Evolutionary conservation across 2,329 filamentous ascomycete genomes (phyloP), one percentile per base, ranked within the genome.

Genomic region (Cladophialophora chaetospira): DNA sequence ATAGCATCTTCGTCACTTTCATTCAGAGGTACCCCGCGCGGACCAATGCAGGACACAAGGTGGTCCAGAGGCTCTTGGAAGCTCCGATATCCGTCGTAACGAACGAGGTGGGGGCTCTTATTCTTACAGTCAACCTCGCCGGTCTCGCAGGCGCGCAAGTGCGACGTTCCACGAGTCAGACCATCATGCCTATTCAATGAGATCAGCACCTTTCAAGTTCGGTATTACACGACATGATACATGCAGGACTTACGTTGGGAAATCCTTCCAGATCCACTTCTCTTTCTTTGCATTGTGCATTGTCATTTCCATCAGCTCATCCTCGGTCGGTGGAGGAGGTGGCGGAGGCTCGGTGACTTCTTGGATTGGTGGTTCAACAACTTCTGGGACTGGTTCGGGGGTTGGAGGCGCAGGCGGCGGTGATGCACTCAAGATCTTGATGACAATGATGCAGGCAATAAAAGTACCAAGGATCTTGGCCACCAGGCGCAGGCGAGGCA

Each of bases 41-140:
- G 84, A 1, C 88, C 88, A 48, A 82, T 74, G 69, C 89, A 92
- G 1, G 85, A 72, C 4, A 83, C 78, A 65, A 87, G 61, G 25
- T 64, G 58, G 13, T 53, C 40, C 11, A 54, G 35, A 23, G 55
- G 49, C 48, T 67, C 65, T 28, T 62, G 35, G n/a, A 65, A 57
- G 40, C 59, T 56, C 23, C 58, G 61, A 45, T 65, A 63, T 8
- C 62, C 62, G 38, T 65, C 61, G 49, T 67, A 67, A 6, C 62
- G 63, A 55, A 65, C 44, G 28, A 66, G 53, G 28, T 62, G 62
- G 13, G 64, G 65, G 40, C 51, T 48, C 33, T 57, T 63, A 40
- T 53, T 54, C 21, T 58, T 63, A 53, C 65, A 67, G 40, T 65
- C 62, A 15, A 56, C 49, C 36, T 67, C 60, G 10, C 57, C 60